Percentiles rank a stretch among this genome's conserved stretches.
Conservation (phyloP, 768 basidiomycete species). For the Hericium erinaceus region DNA sequence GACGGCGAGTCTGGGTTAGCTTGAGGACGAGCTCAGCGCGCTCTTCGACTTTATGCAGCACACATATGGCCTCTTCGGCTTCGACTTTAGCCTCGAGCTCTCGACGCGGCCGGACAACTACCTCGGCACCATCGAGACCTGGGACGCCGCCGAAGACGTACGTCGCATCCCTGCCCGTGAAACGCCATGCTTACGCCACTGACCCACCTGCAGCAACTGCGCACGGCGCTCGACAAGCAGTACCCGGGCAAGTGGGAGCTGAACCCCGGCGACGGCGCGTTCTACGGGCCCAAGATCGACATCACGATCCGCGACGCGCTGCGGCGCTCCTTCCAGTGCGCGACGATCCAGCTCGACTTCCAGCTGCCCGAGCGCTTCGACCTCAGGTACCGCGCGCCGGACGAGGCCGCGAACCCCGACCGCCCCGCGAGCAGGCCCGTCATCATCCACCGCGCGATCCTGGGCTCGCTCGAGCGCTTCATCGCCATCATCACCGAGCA, state of each 20-base stretch:
- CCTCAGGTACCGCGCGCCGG: slow-evolving; percentile 78
- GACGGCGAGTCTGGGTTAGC: slow-evolving; percentile 30
- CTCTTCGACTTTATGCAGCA: slow-evolving; percentile 94
- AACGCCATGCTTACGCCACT: not conserved
- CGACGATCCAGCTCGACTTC: slow-evolving; percentile 98
- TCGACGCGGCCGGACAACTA: slow-evolving; percentile 95
- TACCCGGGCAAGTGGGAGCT: slow-evolving; percentile 87
- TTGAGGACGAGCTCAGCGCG: slow-evolving; percentile 76
- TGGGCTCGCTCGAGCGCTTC: slow-evolving; percentile 91
- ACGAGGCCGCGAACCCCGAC: slow-evolving; percentile 50
- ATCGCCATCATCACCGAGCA: slow-evolving; percentile 97
- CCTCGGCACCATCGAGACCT: slow-evolving; percentile 82
- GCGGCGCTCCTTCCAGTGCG: slow-evolving; percentile 91
- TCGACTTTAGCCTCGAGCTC: slow-evolving; percentile 87
- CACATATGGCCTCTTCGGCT: slow-evolving; percentile 90
- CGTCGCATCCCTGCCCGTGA: slow-evolving; percentile 11
- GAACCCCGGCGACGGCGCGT: slow-evolving; percentile 95
- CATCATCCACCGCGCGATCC: slow-evolving; percentile 95
- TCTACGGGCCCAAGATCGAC: slow-evolving; percentile 99
- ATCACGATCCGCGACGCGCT: slow-evolving; percentile 93
- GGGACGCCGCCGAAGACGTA: slow-evolving; percentile 84
- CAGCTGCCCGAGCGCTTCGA: slow-evolving; percentile 96
- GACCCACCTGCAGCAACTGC: slow-evolving; percentile 55
- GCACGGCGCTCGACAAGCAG: slow-evolving; percentile 70
- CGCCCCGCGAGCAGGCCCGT: slow-evolving; percentile 66